Percentiles rank a stretch among this genome's conserved stretches.
These are phyloP conservation scores for Fusarium begoniae DNA, from an alignment of 2,329 filamentous ascomycete species.

Conservation along the genomic window DNA sequence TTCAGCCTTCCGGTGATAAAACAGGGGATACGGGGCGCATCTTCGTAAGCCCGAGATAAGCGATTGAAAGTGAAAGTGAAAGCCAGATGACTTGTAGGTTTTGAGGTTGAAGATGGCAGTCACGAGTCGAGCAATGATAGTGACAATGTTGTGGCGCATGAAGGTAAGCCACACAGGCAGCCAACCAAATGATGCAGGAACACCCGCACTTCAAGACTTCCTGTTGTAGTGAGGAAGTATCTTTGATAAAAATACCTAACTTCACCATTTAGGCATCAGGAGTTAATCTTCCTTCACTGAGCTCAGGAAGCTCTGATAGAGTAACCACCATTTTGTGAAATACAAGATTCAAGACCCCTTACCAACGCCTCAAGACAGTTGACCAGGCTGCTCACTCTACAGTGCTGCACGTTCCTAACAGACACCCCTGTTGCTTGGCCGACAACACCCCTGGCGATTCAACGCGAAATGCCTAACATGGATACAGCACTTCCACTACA, in stretches of 20 bases:
- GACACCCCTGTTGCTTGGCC: conserved; percentile 35
- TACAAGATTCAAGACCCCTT: not conserved
- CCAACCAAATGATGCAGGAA: conserved; percentile 23
- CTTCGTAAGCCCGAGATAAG: conserved; percentile 17
- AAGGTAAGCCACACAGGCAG: conserved; percentile 40
- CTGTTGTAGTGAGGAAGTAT: conserved; percentile 6
- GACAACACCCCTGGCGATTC: conserved; percentile 23
- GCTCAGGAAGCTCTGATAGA: not conserved
- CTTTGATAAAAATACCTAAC: not conserved
- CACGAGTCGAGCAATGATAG: conserved; percentile 37
- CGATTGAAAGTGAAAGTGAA: conserved; percentile 9
- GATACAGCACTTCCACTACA: conserved; percentile 27
- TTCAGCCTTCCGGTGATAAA: conserved; percentile 11
- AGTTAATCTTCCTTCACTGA: not conserved
- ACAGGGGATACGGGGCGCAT: conserved; percentile 7
- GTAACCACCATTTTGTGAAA: not conserved
- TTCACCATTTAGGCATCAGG: not conserved
- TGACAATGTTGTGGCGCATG: conserved; percentile 37
- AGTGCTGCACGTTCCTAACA: conserved; percentile 8
- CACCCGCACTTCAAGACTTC: not conserved
- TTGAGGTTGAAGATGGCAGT: conserved; percentile 36
- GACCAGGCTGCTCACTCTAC: not conserved
- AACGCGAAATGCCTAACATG: conserved; percentile 31
- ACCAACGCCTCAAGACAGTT: not conserved
- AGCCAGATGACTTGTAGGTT: conserved; percentile 42